Base-by-base conservation (phyloP, 306 rosid species). In the Cucurbita ficifolia region DNA sequence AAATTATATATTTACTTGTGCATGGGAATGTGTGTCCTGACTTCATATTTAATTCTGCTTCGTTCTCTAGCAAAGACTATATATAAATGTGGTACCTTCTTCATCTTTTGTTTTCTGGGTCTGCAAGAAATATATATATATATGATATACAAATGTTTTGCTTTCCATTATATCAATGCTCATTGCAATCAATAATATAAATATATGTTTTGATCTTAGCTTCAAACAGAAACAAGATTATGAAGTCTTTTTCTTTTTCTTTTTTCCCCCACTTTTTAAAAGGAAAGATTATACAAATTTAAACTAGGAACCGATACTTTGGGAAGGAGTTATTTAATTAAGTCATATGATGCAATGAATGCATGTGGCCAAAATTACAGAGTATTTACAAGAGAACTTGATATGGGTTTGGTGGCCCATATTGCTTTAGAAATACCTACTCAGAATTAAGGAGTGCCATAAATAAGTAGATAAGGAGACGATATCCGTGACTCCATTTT, bases 21-120 rank as follows among this genome's bases (percentile, higher is more conserved):
- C 50, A 55, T 73, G 16, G 39, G 24, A 75, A 29, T 73, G 4
- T 39, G 12, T 39, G 6, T 38, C 7, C 0, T 55, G 40, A 64
- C 38, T 61, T n/a, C 40, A 65, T 82, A 65, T 73, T 75, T 77
- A 81, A 75, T 72, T 77, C 56, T 82, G 86, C 56, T 80, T 78
- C 63, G 63, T 76, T 78, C 49, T 63, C 49, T 13, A 35, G 17
- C 24, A 68, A 46, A 69, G 54, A 72, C 35, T 54, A 60, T 35
- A 60, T 59, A 17, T 45, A 7, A 0, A 71, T 19, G 63, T 38
- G 53, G 72, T 43, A 19, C 21, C 53, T 43, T 65, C 53, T 43
- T 65, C 17, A 21, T 65, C 72, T 67, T 21, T 45, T 5, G 36
- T 43, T 22, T 12, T 65, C 12, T 51, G 38, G 55, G 33, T 43